Percentiles rank a stretch among this genome's conserved stretches.
Conservation (phyloP, 1,284 basidiomycete genomes). For the Paramarasmius palmivorus region DNA sequence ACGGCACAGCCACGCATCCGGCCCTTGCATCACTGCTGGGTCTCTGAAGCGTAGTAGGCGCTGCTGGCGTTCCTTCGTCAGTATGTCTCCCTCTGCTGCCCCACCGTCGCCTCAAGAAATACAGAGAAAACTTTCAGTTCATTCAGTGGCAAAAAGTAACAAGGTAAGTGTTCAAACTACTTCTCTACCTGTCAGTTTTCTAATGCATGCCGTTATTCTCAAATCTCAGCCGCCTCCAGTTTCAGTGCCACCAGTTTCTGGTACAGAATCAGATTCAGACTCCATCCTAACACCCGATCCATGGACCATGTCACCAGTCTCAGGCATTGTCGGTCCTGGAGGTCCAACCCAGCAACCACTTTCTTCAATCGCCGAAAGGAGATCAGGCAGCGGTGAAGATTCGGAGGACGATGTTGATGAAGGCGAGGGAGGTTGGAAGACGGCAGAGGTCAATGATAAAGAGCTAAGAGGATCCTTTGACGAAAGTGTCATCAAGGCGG, state of each 20-base stretch:
- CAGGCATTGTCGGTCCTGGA: slow-evolving; percentile 12
- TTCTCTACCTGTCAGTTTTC: not conserved
- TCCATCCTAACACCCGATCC: slow-evolving; percentile 62
- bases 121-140: slow-evolving; percentile 82
- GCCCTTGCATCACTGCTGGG: not conserved
- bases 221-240: slow-evolving; percentile 31
- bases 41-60: not conserved
- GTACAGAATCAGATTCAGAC: slow-evolving; percentile 87
- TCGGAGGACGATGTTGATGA: slow-evolving; percentile 74
- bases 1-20: not conserved
- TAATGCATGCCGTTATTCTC: slow-evolving; percentile 7
- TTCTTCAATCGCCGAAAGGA: slow-evolving; percentile 73
- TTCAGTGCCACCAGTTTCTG: slow-evolving; percentile 54
- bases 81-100: slow-evolving; percentile 56
- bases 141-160: slow-evolving; percentile 51
- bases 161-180: slow-evolving; percentile 33
- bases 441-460: slow-evolving; percentile 40
- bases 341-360: slow-evolving; percentile 50
- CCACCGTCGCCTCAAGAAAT: slow-evolving; percentile 87
- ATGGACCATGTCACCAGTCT: slow-evolving; percentile 31
- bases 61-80: slow-evolving; percentile 1
- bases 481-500: slow-evolving; percentile 85
- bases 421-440: slow-evolving; percentile 63
- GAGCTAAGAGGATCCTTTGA: slow-evolving; percentile 48
- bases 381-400: slow-evolving; percentile 70